A percentile compares a stretch with the other conserved stretches of the same genome.
These are phyloP conservation scores for Grifola frondosa DNA, from an alignment of 1,284 basidiomycete genomes.

Conservation along the genomic window DNA sequence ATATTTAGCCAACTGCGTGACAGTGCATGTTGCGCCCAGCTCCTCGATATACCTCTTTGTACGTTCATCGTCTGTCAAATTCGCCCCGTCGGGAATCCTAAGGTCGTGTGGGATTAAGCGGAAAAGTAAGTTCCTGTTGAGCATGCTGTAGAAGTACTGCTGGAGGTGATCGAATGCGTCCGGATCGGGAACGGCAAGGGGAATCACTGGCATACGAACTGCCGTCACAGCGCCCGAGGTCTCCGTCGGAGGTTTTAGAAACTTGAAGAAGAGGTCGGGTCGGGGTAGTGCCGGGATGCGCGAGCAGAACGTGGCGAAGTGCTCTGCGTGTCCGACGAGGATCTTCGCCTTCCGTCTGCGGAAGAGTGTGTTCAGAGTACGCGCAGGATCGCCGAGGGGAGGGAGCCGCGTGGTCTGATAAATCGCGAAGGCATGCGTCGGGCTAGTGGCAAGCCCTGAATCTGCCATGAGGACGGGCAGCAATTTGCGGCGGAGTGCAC, in stretches of 20 bases:
- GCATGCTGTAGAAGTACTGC: slow-evolving; percentile 17
- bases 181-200: slow-evolving; percentile 18
- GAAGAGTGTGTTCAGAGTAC: not conserved
- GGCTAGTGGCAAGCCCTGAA: slow-evolving; percentile 10
- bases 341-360: slow-evolving; percentile 12
- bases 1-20: slow-evolving; percentile 6
- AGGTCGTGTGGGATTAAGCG: slow-evolving; percentile 7
- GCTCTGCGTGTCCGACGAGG: slow-evolving; percentile 21
- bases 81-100: not conserved
- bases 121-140: slow-evolving; percentile 10
- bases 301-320: slow-evolving; percentile 23
- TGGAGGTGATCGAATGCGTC: slow-evolving; percentile 12
- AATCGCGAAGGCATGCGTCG: slow-evolving; percentile 25
- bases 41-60: slow-evolving; percentile 1
- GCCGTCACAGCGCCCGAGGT: slow-evolving; percentile 1
- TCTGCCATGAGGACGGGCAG: slow-evolving; percentile 21
- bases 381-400: slow-evolving; percentile 2
- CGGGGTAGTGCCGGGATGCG: slow-evolving; percentile 15
- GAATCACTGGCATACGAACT: slow-evolving; percentile 19
- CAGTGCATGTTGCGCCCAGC: slow-evolving; percentile 1
- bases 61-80: not conserved
- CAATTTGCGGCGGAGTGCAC: too few relatives aligned
- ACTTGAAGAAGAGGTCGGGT: slow-evolving; percentile 2
- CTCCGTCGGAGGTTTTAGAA: slow-evolving; percentile 3
- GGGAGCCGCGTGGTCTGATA: slow-evolving; percentile 5